Evolutionary conservation across 768 basidiomycete species (phyloP).

Genomic region (Asterophora parasitica): DNA sequence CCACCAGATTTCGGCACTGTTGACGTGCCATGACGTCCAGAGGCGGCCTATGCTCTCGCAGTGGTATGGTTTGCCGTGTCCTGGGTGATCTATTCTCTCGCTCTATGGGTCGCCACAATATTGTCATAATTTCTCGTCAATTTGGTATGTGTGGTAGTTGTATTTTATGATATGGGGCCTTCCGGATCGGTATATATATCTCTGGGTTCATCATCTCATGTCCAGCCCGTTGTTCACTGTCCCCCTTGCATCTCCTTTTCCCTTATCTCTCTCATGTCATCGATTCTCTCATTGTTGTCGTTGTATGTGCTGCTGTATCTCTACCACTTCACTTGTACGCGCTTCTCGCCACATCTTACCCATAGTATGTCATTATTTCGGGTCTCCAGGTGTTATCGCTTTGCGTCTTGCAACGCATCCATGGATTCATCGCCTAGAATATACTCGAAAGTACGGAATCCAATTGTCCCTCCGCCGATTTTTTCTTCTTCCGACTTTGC

Average conservation of each 20-base stretch:
- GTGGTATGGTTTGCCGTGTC: slow-evolving; percentile 5
- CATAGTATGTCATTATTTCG: too few relatives aligned
- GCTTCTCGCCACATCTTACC: too few relatives aligned
- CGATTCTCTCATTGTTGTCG: neutral
- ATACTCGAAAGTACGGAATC: slow-evolving; percentile 16
- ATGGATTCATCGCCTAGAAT: slow-evolving; percentile 7
- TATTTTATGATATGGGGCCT: slow-evolving; percentile 6
- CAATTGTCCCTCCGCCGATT: slow-evolving; percentile 16
- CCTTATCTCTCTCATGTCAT: neutral
- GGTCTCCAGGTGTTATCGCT: too few relatives aligned
- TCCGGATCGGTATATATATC: slow-evolving; percentile 4
- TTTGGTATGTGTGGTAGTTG: neutral
- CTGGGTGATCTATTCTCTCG: slow-evolving; percentile 5
- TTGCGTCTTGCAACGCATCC: too few relatives aligned
- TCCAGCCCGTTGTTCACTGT: neutral
- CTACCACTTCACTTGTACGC: slow-evolving; percentile 3
- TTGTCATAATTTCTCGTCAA: neutral
- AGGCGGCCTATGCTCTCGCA: slow-evolving; percentile 8
- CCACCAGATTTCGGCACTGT: neutral
- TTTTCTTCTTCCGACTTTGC: slow-evolving; percentile 25
- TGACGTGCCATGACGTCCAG: slow-evolving; percentile 8
- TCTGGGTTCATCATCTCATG: neutral
- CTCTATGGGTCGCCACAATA: slow-evolving; percentile 10
- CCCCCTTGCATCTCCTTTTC: neutral
- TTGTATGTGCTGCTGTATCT: slow-evolving; percentile 13